Percentiles rank a stretch among this genome's conserved stretches.
phyloP scores from a whole-genome alignment of 2,329 filamentous ascomycete genomes.

The Ampelomyces quisqualis region DNA sequence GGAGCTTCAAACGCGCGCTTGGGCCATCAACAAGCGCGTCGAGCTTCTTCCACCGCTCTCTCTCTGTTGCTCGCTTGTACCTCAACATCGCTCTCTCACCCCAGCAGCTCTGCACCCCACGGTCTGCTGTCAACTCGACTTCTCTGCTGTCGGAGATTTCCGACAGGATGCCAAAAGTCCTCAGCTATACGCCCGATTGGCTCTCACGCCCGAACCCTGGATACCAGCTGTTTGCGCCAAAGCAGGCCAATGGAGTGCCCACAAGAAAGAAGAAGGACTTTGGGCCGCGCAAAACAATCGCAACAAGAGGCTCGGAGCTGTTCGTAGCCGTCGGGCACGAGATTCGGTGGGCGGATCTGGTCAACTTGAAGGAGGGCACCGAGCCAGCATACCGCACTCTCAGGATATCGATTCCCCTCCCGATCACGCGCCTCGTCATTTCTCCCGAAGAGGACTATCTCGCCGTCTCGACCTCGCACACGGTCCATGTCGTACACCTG shows the following conservation, averaged over 20 bases:
- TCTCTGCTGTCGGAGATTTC: neutral
- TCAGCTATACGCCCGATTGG: constrained; percentile 84
- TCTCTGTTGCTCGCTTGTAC: constrained; percentile 9
- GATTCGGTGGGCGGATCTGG: constrained; percentile 86
- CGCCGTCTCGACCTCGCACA: constrained; percentile 83
- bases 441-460: constrained; percentile 81
- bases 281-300: constrained; percentile 65
- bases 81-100: neutral
- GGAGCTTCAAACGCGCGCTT: no score
- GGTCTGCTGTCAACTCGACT: neutral
- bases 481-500: constrained; percentile 81
- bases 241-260: constrained; percentile 39
- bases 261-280: constrained; percentile 26
- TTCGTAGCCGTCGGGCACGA: constrained; percentile 88
- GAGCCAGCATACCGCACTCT: constrained; percentile 52
- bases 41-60: constrained; percentile 6
- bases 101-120: neutral
- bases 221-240: constrained; percentile 70
- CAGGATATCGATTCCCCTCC: constrained; percentile 73
- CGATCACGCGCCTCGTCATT: constrained; percentile 81
- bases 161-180: constrained; percentile 76
- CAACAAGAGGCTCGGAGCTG: constrained; percentile 78
- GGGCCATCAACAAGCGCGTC: constrained; percentile 5
- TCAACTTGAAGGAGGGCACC: constrained; percentile 66
- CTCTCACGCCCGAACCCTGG: constrained; percentile 76